Evolutionary conservation across 768 basidiomycete genomes (phyloP).

Genomic region (Lactarius pseudohatsudake): DNA sequence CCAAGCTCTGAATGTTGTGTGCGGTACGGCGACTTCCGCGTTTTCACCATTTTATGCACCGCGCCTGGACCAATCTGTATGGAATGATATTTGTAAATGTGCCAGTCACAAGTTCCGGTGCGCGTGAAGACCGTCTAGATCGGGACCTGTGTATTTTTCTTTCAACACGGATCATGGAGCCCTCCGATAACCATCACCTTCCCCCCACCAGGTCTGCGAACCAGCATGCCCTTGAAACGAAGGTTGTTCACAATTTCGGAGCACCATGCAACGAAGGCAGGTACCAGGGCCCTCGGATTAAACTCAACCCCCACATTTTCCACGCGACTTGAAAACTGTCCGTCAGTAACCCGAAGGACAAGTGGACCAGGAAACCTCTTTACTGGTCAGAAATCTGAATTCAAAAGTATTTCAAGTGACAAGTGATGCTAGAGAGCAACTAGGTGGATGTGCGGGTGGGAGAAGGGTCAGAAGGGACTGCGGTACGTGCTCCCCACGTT

Average conservation of each 20-base stretch:
- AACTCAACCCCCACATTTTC: neutral
- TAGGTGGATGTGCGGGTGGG: neutral
- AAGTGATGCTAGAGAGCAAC: neutral
- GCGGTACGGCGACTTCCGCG: constrained; percentile 20
- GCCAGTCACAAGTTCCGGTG: neutral
- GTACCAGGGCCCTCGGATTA: neutral
- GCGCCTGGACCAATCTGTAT: constrained; percentile 6
- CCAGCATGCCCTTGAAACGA: neutral
- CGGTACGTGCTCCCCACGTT: constrained; percentile 4
- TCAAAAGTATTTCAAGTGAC: neutral
- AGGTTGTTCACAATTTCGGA: neutral
- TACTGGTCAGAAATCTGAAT: neutral
- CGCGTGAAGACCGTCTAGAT: neutral
- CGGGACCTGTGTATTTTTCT: neutral
- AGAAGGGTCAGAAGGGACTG: neutral
- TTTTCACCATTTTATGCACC: constrained; percentile 10
- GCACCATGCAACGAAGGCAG: neutral
- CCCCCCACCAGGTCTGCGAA: neutral
- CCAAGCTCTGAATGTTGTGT: neutral
- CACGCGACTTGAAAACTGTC: neutral
- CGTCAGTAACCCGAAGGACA: neutral
- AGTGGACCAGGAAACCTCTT: neutral
- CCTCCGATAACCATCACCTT: neutral
- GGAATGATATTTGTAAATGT: constrained; percentile 11
- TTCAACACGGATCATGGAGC: neutral